phyloP scores from a whole-genome alignment of 257 asterid species.

The Schizonepeta tenuifolia region DNA sequence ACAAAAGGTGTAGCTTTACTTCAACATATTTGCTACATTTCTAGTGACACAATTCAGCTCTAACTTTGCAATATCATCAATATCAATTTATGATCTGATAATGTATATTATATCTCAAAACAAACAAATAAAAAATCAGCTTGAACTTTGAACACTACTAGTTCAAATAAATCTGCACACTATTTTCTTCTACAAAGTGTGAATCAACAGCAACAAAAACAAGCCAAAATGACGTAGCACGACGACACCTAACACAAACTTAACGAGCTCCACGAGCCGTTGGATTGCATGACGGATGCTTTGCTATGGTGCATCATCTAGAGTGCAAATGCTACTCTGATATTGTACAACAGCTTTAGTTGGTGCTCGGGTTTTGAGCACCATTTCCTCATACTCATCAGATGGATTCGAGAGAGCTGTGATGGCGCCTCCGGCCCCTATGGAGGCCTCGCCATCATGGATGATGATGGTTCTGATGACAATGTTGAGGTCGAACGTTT shows the following conservation, averaged over 20 bases:
- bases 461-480: constrained; percentile 79
- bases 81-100: too few species aligned
- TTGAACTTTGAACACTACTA: neutral
- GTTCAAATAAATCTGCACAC: neutral
- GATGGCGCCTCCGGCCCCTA: constrained; percentile 98
- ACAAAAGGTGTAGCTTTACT: neutral
- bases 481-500: constrained; percentile 90
- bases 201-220: neutral
- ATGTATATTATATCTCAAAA: too few species aligned
- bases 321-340: constrained; percentile 26
- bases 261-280: neutral
- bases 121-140: too few species aligned
- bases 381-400: constrained; percentile 93
- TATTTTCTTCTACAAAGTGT: neutral
- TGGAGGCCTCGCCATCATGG: constrained; percentile 74
- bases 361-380: constrained; percentile 88
- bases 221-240: neutral
- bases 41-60: neutral
- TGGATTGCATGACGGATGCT: neutral
- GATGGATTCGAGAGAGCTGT: constrained; percentile 79
- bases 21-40: neutral
- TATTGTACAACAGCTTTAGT: constrained; percentile 56
- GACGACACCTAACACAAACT: neutral
- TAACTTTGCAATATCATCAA: too few species aligned
- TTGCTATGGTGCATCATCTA: neutral